Conservation (phyloP, 2,329 filamentous ascomycete species). For the Cordyceps sp. region DNA sequence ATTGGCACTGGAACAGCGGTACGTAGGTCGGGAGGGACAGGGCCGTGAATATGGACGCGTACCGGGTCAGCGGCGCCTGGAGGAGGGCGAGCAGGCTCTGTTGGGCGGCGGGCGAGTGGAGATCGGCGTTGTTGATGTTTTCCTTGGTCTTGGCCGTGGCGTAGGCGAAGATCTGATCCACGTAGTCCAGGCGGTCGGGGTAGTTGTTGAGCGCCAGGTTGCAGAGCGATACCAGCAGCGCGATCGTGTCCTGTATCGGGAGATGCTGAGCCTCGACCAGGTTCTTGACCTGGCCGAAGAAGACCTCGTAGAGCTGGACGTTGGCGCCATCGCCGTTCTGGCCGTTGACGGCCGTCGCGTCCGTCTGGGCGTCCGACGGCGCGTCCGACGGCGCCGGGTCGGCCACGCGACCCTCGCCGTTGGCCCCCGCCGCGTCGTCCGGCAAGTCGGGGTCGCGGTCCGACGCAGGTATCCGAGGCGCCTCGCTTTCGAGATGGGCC, state of each 20-base stretch:
- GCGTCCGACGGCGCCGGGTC: constrained; percentile 7
- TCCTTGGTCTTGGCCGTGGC: constrained; percentile 75
- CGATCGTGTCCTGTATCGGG: constrained; percentile 88
- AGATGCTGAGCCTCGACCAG: constrained; percentile 82
- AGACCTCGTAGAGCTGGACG: constrained; percentile 89
- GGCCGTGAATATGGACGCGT: constrained; percentile 91
- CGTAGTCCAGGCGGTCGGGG: constrained; percentile 79
- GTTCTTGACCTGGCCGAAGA: constrained; percentile 90
- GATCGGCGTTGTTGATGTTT: constrained; percentile 84
- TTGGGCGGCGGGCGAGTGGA: constrained; percentile 77
- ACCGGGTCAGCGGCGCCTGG: constrained; percentile 78
- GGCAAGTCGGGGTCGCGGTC: constrained; percentile 10
- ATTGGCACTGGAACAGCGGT: constrained; percentile 76
- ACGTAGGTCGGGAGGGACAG: constrained; percentile 84
- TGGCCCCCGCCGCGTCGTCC: constrained; percentile 14
- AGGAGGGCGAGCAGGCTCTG: constrained; percentile 78
- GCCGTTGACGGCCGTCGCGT: constrained; percentile 30
- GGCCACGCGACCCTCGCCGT: constrained; percentile 9
- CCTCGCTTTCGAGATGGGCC: constrained; percentile 50
- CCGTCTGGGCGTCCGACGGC: constrained; percentile 20
- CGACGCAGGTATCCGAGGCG: constrained; percentile 2
- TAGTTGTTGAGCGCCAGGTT: constrained; percentile 96
- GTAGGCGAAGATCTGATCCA: constrained; percentile 84
- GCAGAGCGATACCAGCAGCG: constrained; percentile 78
- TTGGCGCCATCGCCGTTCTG: constrained; percentile 33